Percentiles rank a stretch among this genome's conserved stretches.
Evolutionary conservation across 306 rosid genomes (phyloP).

Genomic region (Biancaea sappan): DNA sequence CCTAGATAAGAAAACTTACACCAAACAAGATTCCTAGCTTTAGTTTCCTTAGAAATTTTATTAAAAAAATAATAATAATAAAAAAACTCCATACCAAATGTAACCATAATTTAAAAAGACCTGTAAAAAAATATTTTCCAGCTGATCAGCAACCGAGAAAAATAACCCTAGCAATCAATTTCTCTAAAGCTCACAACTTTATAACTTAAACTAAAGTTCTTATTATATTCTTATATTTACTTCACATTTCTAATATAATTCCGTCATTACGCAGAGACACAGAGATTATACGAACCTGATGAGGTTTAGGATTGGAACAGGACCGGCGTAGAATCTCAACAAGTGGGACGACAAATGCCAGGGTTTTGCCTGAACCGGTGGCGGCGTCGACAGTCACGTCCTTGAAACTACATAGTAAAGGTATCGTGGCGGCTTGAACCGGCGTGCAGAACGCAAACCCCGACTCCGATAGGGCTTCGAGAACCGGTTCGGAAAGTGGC

Average conservation of each 20-base stretch:
- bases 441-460: constrained; percentile 91
- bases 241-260: background rate
- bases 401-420: constrained; percentile 77
- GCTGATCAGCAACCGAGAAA: background rate
- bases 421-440: constrained; percentile 94
- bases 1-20: background rate
- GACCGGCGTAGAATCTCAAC: constrained; percentile 89
- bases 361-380: constrained; percentile 97
- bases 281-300: constrained; percentile 52
- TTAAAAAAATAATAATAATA: too few relatives aligned
- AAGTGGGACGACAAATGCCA: constrained; percentile 80
- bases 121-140: background rate
- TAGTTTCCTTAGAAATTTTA: background rate
- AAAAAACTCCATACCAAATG: background rate
- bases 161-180: background rate
- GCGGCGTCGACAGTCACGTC: constrained; percentile 98
- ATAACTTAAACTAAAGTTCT: background rate
- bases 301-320: constrained; percentile 64
- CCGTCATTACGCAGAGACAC: background rate
- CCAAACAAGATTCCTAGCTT: background rate
- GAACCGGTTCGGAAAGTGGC: constrained; percentile 63
- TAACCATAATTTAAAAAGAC: background rate
- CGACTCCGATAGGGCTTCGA: constrained; percentile 53
- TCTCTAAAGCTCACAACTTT: background rate
- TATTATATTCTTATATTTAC: background rate